These are phyloP conservation scores for Daedaleopsis nitida DNA, from an alignment of 768 basidiomycete species.

Conservation along the genomic window DNA sequence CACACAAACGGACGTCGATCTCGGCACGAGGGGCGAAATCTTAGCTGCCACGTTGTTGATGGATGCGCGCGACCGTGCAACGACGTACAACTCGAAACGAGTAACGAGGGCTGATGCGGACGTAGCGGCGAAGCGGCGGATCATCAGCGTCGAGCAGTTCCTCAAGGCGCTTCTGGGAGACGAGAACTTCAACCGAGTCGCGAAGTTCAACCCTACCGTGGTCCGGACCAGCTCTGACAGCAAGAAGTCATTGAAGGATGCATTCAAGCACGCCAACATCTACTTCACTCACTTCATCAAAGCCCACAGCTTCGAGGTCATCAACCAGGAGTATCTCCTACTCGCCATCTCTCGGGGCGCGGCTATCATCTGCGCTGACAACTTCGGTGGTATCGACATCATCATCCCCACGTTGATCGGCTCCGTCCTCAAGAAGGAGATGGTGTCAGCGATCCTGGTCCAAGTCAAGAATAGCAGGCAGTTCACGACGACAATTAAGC, in stretches of 20 bases:
- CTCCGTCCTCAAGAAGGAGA: constrained; percentile 10
- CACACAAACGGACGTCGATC: neutral
- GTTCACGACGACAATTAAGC: constrained; percentile 16
- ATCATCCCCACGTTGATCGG: constrained; percentile 29
- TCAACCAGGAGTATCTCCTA: constrained; percentile 27
- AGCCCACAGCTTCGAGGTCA: constrained; percentile 18
- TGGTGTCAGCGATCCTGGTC: constrained; percentile 28
- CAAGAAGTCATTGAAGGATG: constrained; percentile 12
- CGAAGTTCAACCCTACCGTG: no score
- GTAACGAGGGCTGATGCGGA: neutral
- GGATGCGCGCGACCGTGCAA: constrained; percentile 30
- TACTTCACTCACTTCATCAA: constrained; percentile 39
- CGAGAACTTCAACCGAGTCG: neutral
- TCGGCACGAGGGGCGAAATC: constrained; percentile 29
- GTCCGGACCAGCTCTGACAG: neutral
- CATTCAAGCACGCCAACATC: constrained; percentile 23
- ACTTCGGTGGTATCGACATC: constrained; percentile 29
- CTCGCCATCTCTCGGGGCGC: constrained; percentile 29
- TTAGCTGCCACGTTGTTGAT: constrained; percentile 21
- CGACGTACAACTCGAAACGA: neutral
- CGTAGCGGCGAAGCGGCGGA: neutral
- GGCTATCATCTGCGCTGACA: constrained; percentile 30
- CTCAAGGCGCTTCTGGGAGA: constrained; percentile 18
- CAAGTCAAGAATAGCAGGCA: constrained; percentile 29
- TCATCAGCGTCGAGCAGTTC: constrained; percentile 10